Conservation (phyloP, 2,329 filamentous ascomycete species). For the Cladosporium velox region DNA sequence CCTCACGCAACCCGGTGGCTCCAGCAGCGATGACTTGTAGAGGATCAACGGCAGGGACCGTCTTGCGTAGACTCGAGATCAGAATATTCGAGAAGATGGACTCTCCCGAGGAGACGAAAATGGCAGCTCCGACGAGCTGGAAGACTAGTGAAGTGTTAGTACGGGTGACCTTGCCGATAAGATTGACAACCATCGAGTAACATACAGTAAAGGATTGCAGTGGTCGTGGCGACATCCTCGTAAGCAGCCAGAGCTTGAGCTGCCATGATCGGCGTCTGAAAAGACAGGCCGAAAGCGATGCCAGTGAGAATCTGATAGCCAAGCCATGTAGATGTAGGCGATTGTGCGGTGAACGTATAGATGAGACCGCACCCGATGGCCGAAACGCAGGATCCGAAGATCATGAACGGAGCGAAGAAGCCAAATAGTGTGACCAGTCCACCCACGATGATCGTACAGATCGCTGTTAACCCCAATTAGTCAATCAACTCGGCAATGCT, state of each 20-base stretch:
- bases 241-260: conserved; percentile 41
- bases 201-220: conserved; percentile 42
- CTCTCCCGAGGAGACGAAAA: conserved; percentile 47
- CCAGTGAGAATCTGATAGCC: conserved; percentile 52
- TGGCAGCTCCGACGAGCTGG: conserved; percentile 46
- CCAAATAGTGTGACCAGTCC: conserved; percentile 41
- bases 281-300: conserved; percentile 44
- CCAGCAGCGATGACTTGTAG: conserved; percentile 34
- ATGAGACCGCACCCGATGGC: conserved; percentile 44
- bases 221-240: conserved; percentile 44
- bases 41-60: conserved; percentile 33
- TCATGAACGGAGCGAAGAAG: conserved; percentile 52
- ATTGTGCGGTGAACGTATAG: conserved; percentile 43
- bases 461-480: conserved; percentile 20
- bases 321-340: conserved; percentile 46
- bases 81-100: conserved; percentile 40
- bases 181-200: neutral
- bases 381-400: conserved; percentile 38
- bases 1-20: conserved; percentile 36
- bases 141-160: conserved; percentile 36
- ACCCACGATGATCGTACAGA: conserved; percentile 39
- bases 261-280: conserved; percentile 46
- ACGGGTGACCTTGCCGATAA: neutral
- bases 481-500: neutral
- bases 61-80: conserved; percentile 29